These are phyloP conservation scores for Hebeloma cylindrosporum DNA, from an alignment of 768 basidiomycete genomes.

Conservation along the genomic window DNA sequence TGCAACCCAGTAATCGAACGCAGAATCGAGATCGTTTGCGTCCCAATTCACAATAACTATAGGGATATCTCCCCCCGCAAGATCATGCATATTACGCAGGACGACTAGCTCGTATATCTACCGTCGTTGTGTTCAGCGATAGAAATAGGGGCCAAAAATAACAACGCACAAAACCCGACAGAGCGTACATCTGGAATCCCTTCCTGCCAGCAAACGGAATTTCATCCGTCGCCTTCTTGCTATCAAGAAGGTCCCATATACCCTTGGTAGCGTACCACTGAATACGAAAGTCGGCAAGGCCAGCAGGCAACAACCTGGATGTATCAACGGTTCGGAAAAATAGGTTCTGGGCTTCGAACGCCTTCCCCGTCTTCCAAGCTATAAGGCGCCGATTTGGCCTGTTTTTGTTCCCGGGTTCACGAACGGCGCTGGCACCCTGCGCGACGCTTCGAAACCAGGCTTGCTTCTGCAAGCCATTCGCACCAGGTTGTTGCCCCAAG, in stretches of 20 bases:
- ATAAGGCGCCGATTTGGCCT: slow-evolving; percentile 16
- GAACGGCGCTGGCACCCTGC: slow-evolving; percentile 10
- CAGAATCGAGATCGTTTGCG: slow-evolving; percentile 17
- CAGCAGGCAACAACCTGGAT: slow-evolving; percentile 21
- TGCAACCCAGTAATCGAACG: slow-evolving; percentile 26
- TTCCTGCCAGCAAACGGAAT: neutral
- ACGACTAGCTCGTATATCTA: slow-evolving; percentile 25
- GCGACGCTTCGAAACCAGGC: slow-evolving; percentile 16
- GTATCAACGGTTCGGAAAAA: slow-evolving; percentile 27
- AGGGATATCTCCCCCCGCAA: slow-evolving; percentile 27
- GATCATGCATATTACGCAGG: slow-evolving; percentile 30
- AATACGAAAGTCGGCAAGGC: slow-evolving; percentile 23
- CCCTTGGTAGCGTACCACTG: slow-evolving; percentile 22
- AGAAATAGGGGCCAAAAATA: neutral
- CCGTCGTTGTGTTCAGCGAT: neutral
- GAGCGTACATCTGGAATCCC: neutral
- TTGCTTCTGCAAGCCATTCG: neutral
- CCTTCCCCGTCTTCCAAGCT: slow-evolving; percentile 20
- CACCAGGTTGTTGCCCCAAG: neutral
- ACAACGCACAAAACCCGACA: slow-evolving; percentile 10
- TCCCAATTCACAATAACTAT: slow-evolving; percentile 22
- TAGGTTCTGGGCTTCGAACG: slow-evolving; percentile 18
- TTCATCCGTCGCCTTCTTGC: slow-evolving; percentile 1
- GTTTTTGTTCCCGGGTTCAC: neutral
- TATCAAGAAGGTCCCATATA: slow-evolving; percentile 17